Conservation (phyloP, 495 filamentous ascomycete species). For the Aspergillus haitiensis region DNA sequence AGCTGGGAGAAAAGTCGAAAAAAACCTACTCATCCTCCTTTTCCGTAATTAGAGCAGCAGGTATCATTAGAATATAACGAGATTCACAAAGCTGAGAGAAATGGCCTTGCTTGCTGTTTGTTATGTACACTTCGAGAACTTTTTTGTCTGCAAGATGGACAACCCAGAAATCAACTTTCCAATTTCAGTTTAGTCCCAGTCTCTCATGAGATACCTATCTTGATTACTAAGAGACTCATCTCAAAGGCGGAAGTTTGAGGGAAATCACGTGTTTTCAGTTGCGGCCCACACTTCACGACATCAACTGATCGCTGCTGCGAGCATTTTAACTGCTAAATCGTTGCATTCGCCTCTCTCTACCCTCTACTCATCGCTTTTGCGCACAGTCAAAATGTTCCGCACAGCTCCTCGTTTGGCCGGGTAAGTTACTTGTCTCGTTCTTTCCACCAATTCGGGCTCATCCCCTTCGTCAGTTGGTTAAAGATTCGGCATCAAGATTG, state of each 20-base stretch:
- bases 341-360: constrained; percentile 27
- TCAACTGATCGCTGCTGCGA: constrained; percentile 31
- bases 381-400: constrained; percentile 49
- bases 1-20: constrained; percentile 19
- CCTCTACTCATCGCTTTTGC: constrained; percentile 29
- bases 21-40: constrained; percentile 34
- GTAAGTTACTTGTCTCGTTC: constrained; percentile 32
- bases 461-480: constrained; percentile 7
- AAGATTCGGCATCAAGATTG: constrained; percentile 18
- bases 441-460: background rate
- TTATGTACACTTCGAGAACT: constrained; percentile 10
- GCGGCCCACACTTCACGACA: constrained; percentile 37
- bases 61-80: constrained; percentile 1
- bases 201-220: constrained; percentile 24
- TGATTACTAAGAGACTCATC: constrained; percentile 27
- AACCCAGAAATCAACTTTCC: constrained; percentile 12
- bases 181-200: constrained; percentile 25
- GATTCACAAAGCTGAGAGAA: background rate
- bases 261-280: constrained; percentile 33
- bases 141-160: constrained; percentile 16
- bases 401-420: constrained; percentile 50
- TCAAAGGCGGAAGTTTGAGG: constrained; percentile 41
- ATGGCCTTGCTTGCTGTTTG: constrained; percentile 9
- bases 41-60: background rate
- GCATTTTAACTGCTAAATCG: constrained; percentile 27